Evolutionary conservation across 1,284 basidiomycete species (phyloP), one percentile per base, ranked within the genome.

Genomic region (Heterobasidion annosum): DNA sequence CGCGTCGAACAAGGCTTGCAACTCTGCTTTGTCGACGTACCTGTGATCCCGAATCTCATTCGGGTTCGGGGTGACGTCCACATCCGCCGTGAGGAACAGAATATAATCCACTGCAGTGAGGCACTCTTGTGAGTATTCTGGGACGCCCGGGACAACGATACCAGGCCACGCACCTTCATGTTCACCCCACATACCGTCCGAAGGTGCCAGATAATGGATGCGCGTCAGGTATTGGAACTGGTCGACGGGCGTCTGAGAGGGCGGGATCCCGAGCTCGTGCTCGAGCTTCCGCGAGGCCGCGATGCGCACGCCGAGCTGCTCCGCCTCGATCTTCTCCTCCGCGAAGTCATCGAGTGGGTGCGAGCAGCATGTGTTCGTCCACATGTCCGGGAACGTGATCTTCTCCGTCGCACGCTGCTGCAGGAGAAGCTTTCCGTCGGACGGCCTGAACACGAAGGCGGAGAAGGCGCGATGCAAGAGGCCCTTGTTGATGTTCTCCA

Each of bases 311-410:
- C 93, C 94, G 37, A 85, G 81, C 69, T 97, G 91, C 40, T 85
- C 79, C 64, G 78, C 68, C 73, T 93, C 90, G 9, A 87, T 73
- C 68, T 88, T 88, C 71, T 92, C 85, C 62, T 82, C 77, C 58
- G 85, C 85, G 61, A 95, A 90, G 72, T 99, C 97, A 60, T 91
- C 85, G 54, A 99, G 76, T 15, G 97, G 97, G 67, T 99, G 97
- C 34, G 93, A 97, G 75, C 97, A 99, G 70, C 97, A 99, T 3
- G 97, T 99, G 72, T 99, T 99, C 44, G 97, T 99, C 97, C 97
- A 99, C 93, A 98, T 95, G 67, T 92, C 84, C 1, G 97, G 97
- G 76, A 99, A 99, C 2, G 97, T 99, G 67, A 99, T 99, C 78
- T 99, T 99, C 76, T 98, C 95, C 32, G 84, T 78, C 9, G 97